A percentile compares a stretch with the other conserved stretches of the same genome.
Evolutionary conservation across 805 yeast genomes (phyloP).

Genomic region (Candida hispaniensis): DNA sequence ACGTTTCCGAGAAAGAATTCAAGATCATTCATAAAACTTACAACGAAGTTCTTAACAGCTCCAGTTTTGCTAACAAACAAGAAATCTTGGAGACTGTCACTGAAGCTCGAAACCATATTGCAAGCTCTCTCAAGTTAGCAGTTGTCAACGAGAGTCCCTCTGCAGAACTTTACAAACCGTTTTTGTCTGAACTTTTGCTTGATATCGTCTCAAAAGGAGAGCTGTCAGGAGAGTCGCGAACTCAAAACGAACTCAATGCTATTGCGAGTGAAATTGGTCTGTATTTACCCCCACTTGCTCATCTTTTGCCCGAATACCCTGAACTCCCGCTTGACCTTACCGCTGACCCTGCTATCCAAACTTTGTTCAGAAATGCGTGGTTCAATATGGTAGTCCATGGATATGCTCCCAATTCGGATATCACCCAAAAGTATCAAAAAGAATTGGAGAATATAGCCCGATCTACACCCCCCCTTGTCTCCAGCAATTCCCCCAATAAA

Average conservation of each 20-base stretch:
- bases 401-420: slow-evolving; percentile 41
- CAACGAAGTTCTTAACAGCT: slow-evolving; percentile 39
- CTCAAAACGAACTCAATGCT: slow-evolving; percentile 34
- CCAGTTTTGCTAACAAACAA: slow-evolving; percentile 27
- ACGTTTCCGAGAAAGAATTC: slow-evolving; percentile 57
- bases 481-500: slow-evolving; percentile 67
- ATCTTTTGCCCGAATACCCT: slow-evolving; percentile 50
- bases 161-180: slow-evolving; percentile 43
- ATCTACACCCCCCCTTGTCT: slow-evolving; percentile 78
- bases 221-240: slow-evolving; percentile 62
- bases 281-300: slow-evolving; percentile 64
- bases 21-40: slow-evolving; percentile 48
- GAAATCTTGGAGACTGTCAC: slow-evolving; percentile 24
- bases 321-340: slow-evolving; percentile 34
- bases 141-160: slow-evolving; percentile 32
- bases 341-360: slow-evolving; percentile 41
- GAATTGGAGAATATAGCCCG: slow-evolving; percentile 66
- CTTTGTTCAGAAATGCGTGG: slow-evolving; percentile 81
- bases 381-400: slow-evolving; percentile 91
- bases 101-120: slow-evolving; percentile 15
- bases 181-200: slow-evolving; percentile 55
- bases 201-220: slow-evolving; percentile 71
- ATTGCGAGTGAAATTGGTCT: slow-evolving; percentile 59
- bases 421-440: slow-evolving; percentile 37
- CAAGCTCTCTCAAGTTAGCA: slow-evolving; percentile 38